Evolutionary conservation across 441 rosid species (phyloP), one percentile per base, ranked within the genome.

Genomic region (Euphorbia corollata): DNA sequence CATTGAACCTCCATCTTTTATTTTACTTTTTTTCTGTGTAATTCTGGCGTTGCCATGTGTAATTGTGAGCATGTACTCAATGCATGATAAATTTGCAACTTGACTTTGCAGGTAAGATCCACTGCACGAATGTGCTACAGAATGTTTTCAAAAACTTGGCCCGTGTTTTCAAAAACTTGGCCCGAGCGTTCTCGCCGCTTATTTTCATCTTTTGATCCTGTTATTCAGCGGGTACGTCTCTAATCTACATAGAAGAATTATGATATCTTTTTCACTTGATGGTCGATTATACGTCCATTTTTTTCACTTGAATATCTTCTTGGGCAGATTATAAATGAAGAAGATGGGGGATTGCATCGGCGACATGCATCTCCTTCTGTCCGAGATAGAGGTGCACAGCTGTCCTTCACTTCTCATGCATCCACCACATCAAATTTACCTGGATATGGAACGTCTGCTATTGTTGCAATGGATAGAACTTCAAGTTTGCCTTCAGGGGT

Each of bases 111-210:
- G 99, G 99, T 95, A 54, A 83, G 99, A 59, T 85, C 98, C 59
- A 95, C 93, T 65, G 97, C 99, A 68, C 85, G 99, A 80, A 90
- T 86, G 96, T 95, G 99, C 90, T 95, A 92, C 82, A 85, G 96
- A 80, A 78, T 95, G 93, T 95, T 90, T 77, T 80, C 96, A 65
- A 95, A 95, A 80, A 95, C 98, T 50, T 95, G 99, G 99, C 99
- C 98, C 22, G 97, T 95, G 93, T 95, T 90, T 77, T 80, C 96
- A 65, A 95, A 95, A 80, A 95, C 98, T 50, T 95, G 99, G 99
- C 99, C 98, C 22, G 97, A 90, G 68, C 96, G 97, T 66, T 90
- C 98, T 20, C 92, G 87, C 19, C 99, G 88, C 70, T 79, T 95
- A 72, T 88, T 92, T 85, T 82, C 83, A 54, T 88, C 95, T 68